phyloP scores from a whole-genome alignment of 345 rosid species.

The Leavenworthia alabamica region DNA sequence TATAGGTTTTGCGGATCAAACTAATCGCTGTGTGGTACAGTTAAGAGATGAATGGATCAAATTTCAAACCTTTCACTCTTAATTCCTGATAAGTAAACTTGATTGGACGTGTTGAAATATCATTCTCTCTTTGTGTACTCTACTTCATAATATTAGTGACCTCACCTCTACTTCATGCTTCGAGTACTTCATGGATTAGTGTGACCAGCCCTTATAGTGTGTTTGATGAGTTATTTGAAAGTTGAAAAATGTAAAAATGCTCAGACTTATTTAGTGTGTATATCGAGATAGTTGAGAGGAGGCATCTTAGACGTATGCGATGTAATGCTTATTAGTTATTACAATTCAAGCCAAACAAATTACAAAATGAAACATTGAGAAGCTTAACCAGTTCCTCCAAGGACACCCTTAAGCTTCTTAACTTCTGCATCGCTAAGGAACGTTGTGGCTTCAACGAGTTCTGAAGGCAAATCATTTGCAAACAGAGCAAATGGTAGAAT shows the following conservation, averaged over 20 bases:
- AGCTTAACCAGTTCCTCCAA: conserved; percentile 67
- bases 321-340: conserved; percentile 11
- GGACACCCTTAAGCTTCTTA: conserved; percentile 80
- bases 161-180: too few species aligned
- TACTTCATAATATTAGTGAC: too few species aligned
- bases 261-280: neutral
- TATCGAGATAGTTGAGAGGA: neutral
- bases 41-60: conserved; percentile 6
- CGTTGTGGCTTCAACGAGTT: conserved; percentile 41
- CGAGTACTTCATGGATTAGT: too few species aligned
- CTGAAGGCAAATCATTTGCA: conserved; percentile 55
- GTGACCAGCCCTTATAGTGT: too few species aligned
- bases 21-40: conserved; percentile 3
- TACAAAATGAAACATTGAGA: neutral
- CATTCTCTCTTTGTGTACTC: too few species aligned
- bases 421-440: conserved; percentile 62
- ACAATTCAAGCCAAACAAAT: conserved; percentile 5
- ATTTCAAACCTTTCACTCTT: neutral
- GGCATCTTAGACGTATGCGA: neutral
- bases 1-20: conserved; percentile 19
- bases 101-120: too few species aligned
- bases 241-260: neutral
- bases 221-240: neutral
- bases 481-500: conserved; percentile 62
- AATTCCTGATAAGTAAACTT: too few species aligned